phyloP scores from a whole-genome alignment of 2,329 filamentous ascomycete species.

The Apiospora sp. region DNA sequence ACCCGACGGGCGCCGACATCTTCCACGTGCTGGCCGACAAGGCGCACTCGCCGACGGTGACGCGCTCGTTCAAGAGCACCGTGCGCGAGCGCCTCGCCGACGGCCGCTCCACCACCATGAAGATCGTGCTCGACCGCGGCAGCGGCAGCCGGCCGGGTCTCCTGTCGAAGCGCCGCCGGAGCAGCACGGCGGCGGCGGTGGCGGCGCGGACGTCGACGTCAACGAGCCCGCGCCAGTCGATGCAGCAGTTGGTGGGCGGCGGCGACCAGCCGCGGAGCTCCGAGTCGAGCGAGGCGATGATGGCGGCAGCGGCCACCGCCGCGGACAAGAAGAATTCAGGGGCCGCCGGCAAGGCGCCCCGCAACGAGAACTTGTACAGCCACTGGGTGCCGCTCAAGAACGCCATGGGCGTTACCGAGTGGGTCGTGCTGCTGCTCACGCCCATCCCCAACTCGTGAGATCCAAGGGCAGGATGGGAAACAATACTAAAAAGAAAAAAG shows the following conservation, averaged over 20 bases:
- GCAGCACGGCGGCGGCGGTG: background rate
- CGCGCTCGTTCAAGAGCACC: slow-evolving; percentile 52
- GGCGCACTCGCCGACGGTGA: slow-evolving; percentile 51
- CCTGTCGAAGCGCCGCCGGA: background rate
- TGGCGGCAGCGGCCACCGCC: background rate
- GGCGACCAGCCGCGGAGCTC: background rate
- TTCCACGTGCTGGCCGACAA: slow-evolving; percentile 63
- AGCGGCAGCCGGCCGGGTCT: background rate
- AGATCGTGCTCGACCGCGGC: slow-evolving; percentile 32
- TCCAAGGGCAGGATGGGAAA: too few species aligned
- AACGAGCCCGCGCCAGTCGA: background rate
- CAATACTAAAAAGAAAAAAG: background rate
- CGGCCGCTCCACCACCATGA: slow-evolving; percentile 39
- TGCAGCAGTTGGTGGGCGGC: background rate
- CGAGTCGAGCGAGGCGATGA: slow-evolving; percentile 15
- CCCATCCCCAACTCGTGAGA: background rate
- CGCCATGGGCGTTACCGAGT: slow-evolving; percentile 40
- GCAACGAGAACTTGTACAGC: slow-evolving; percentile 37
- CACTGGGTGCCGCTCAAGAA: slow-evolving; percentile 48
- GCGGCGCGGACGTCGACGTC: background rate
- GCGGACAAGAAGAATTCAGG: slow-evolving; percentile 19
- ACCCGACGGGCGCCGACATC: slow-evolving; percentile 55
- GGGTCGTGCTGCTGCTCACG: slow-evolving; percentile 44
- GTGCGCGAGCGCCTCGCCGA: slow-evolving; percentile 47
- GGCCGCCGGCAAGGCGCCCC: slow-evolving; percentile 34